phyloP scores from a whole-genome alignment of 371 early-diverging fungal genomes.

The Smittium culicis region DNA sequence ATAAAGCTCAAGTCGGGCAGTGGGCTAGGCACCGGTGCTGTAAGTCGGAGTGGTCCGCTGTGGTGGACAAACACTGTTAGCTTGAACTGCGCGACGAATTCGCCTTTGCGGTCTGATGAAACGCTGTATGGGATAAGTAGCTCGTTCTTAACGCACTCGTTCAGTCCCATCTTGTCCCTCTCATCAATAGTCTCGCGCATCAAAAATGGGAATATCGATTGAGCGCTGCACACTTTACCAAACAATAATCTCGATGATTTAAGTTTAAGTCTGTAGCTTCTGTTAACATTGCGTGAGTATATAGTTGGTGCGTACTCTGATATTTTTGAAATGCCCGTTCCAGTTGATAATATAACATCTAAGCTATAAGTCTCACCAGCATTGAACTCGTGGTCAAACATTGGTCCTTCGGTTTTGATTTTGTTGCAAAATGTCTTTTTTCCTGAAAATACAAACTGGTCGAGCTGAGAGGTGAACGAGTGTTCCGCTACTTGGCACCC shows the following conservation, averaged over 20 bases:
- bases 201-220: constrained; percentile 78
- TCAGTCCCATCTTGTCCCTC: constrained; percentile 65
- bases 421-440: constrained; percentile 60
- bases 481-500: constrained; percentile 73
- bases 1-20: background rate
- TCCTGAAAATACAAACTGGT: constrained; percentile 70
- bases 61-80: constrained; percentile 65
- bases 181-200: constrained; percentile 41
- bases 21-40: constrained; percentile 19
- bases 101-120: constrained; percentile 44
- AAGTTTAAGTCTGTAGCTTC: constrained; percentile 71
- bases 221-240: constrained; percentile 49
- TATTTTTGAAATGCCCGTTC: constrained; percentile 53
- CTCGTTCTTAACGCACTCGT: constrained; percentile 59
- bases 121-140: constrained; percentile 71
- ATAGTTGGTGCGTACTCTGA: constrained; percentile 54
- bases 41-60: constrained; percentile 57
- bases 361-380: constrained; percentile 71
- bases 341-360: constrained; percentile 69
- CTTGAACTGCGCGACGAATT: constrained; percentile 73
- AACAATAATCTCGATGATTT: constrained; percentile 67
- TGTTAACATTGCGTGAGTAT: constrained; percentile 67
- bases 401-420: constrained; percentile 42
- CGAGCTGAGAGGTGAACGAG: constrained; percentile 65
- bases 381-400: constrained; percentile 49